phyloP scores from a whole-genome alignment of 441 rosid genomes.

The Flueggea neowawraea region DNA sequence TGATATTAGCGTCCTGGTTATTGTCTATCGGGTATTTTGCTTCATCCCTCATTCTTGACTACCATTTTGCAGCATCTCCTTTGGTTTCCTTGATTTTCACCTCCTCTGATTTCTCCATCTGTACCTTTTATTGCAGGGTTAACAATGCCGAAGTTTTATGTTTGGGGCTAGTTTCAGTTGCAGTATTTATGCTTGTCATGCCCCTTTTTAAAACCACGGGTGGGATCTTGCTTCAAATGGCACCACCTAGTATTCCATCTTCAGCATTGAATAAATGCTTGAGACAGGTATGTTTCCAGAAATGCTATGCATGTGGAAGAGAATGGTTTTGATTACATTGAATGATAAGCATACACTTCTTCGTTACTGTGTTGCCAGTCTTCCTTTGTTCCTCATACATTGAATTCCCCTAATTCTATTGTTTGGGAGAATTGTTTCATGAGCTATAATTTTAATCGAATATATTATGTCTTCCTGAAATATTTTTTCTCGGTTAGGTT shows the following conservation, averaged over 20 bases:
- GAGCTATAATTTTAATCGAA: not conserved
- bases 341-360: too few species aligned
- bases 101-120: slow-evolving; percentile 11
- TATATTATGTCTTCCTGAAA: not conserved
- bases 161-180: slow-evolving; percentile 79
- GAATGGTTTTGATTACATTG: too few species aligned
- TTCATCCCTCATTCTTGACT: slow-evolving; percentile 8
- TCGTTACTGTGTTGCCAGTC: too few species aligned
- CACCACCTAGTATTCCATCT: slow-evolving; percentile 84
- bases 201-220: slow-evolving; percentile 81
- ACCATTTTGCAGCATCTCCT: not conserved
- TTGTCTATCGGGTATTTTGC: slow-evolving; percentile 76
- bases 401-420: not conserved
- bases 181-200: slow-evolving; percentile 83
- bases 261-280: slow-evolving; percentile 88
- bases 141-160: slow-evolving; percentile 92
- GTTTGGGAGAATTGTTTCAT: not conserved
- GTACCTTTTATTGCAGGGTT: slow-evolving; percentile 47
- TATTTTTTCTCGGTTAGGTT: slow-evolving; percentile 37
- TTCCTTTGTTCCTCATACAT: too few species aligned
- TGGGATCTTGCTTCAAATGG: slow-evolving; percentile 88
- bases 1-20: slow-evolving; percentile 95
- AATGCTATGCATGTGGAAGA: too few species aligned
- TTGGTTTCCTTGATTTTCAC: not conserved
- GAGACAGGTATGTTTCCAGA: slow-evolving; percentile 59